phyloP scores from a whole-genome alignment of 768 basidiomycete genomes.

The Pisolithus microcarpus region DNA sequence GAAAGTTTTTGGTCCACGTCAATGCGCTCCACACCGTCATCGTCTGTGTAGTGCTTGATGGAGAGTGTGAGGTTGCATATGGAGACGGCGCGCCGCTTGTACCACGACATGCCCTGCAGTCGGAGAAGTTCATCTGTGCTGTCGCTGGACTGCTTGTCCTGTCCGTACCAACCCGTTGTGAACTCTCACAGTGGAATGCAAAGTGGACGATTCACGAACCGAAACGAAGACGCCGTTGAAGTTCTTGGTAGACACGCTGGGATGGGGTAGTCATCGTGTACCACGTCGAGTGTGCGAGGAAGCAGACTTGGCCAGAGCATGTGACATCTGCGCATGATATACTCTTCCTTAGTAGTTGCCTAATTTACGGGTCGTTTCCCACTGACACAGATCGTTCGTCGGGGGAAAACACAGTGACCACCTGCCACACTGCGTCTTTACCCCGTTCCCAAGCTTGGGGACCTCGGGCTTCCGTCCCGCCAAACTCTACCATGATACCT shows the following conservation, averaged over 20 bases:
- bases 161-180: background rate
- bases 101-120: slow-evolving; percentile 69
- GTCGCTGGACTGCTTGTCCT: slow-evolving; percentile 70
- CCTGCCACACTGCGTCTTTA: slow-evolving; percentile 73
- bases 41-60: slow-evolving; percentile 61
- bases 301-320: no score
- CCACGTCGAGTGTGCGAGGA: background rate
- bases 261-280: slow-evolving; percentile 58
- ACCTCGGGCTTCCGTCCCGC: slow-evolving; percentile 67
- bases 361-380: no score
- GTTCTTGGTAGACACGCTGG: slow-evolving; percentile 50
- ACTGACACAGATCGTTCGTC: background rate
- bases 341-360: no score
- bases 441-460: slow-evolving; percentile 85
- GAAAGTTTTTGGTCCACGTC: slow-evolving; percentile 60
- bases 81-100: slow-evolving; percentile 56
- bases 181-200: background rate
- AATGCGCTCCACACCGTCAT: slow-evolving; percentile 53
- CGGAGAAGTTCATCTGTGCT: slow-evolving; percentile 53
- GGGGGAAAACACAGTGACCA: slow-evolving; percentile 54
- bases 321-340: no score
- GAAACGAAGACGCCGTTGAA: slow-evolving; percentile 56
- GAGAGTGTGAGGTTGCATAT: slow-evolving; percentile 50
- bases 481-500: slow-evolving; percentile 83
- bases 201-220: slow-evolving; percentile 34